phyloP scores from a whole-genome alignment of 441 rosid genomes.

The Croton setiger region DNA sequence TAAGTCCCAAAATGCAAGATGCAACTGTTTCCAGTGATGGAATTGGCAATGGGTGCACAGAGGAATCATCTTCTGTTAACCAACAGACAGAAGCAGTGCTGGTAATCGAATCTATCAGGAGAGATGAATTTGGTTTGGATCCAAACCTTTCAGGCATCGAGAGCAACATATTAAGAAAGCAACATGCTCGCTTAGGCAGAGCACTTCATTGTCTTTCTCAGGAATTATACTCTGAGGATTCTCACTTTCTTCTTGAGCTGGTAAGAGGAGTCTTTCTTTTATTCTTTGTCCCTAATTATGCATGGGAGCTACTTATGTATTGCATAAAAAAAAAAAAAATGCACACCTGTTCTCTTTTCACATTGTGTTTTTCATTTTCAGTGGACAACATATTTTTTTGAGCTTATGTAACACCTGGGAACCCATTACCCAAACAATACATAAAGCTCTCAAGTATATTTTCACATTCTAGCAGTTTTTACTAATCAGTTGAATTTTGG shows the following conservation, averaged over 20 bases:
- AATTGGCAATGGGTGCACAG: slow-evolving; percentile 22
- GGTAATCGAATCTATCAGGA: slow-evolving; percentile 81
- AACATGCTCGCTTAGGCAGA: slow-evolving; percentile 99
- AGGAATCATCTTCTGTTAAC: slow-evolving; percentile 31
- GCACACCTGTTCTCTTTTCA: not conserved
- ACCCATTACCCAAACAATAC: not conserved
- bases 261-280: slow-evolving; percentile 36
- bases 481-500: not conserved
- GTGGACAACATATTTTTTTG: not conserved
- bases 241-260: slow-evolving; percentile 98
- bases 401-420: not conserved
- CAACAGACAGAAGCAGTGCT: slow-evolving; percentile 41
- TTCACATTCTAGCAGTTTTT: not conserved
- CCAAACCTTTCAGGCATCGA: slow-evolving; percentile 62
- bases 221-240: slow-evolving; percentile 97
- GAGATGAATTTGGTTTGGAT: slow-evolving; percentile 89
- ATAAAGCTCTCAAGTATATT: not conserved
- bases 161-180: slow-evolving; percentile 80
- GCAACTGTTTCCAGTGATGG: slow-evolving; percentile 30
- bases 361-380: not conserved
- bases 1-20: slow-evolving; percentile 24
- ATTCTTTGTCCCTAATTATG: not conserved
- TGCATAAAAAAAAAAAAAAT: not conserved
- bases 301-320: not conserved
- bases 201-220: slow-evolving; percentile 99